phyloP scores from a whole-genome alignment of 257 asterid species.

The Solanum pimpinellifolium region DNA sequence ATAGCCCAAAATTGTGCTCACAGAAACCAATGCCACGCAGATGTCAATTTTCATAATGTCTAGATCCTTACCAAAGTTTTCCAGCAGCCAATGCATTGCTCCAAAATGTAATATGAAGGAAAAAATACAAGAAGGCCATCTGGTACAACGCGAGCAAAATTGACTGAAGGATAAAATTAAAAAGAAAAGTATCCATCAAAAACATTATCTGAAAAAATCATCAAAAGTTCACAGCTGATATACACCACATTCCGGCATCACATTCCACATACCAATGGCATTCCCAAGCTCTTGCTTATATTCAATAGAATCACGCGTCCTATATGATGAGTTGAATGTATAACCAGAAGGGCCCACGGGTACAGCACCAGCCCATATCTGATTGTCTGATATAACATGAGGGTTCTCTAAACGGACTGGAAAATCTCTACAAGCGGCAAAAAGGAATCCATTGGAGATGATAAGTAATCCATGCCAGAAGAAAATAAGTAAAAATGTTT shows the following conservation, averaged over 20 bases:
- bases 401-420: slow-evolving; percentile 97
- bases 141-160: slow-evolving; percentile 94
- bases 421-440: slow-evolving; percentile 44
- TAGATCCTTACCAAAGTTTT: slow-evolving; percentile 50
- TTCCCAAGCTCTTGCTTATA: slow-evolving; percentile 95
- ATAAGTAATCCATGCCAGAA: background rate
- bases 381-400: slow-evolving; percentile 85
- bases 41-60: background rate
- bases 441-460: too few species aligned
- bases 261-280: slow-evolving; percentile 71
- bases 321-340: slow-evolving; percentile 83
- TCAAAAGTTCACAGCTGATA: background rate
- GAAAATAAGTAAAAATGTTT: slow-evolving; percentile 1
- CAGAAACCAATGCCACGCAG: background rate
- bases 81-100: slow-evolving; percentile 87
- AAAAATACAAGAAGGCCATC: slow-evolving; percentile 95
- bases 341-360: slow-evolving; percentile 93
- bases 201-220: background rate
- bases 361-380: slow-evolving; percentile 90
- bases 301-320: slow-evolving; percentile 74
- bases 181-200: background rate
- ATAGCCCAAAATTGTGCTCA: background rate
- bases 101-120: slow-evolving; percentile 88
- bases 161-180: slow-evolving; percentile 42
- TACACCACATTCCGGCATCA: background rate